Conservation (phyloP, 306 rosid species). For the Hippophae gyantsensis region DNA sequence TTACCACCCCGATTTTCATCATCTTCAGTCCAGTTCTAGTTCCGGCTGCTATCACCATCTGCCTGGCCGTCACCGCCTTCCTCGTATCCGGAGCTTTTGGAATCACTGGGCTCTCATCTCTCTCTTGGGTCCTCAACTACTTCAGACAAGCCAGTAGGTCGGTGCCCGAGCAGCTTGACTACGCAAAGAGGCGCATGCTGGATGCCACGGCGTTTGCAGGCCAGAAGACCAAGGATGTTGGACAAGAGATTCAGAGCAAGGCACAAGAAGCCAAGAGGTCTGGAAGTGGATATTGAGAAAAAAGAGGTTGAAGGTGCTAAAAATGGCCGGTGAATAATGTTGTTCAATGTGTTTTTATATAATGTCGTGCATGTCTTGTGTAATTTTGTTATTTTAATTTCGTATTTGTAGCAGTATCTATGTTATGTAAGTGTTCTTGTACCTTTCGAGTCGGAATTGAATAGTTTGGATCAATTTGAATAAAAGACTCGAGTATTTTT, state of each 20-base stretch:
- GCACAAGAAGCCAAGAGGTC: constrained; percentile 60
- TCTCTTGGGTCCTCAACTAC: constrained; percentile 51
- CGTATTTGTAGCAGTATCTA: too few relatives aligned
- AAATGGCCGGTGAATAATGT: constrained; percentile 11
- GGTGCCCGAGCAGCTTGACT: constrained; percentile 39
- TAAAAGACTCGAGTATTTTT: too few relatives aligned
- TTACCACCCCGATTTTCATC: constrained; percentile 47
- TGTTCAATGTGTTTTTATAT: too few relatives aligned
- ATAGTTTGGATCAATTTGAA: too few relatives aligned
- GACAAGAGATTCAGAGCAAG: constrained; percentile 60
- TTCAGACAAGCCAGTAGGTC: constrained; percentile 19
- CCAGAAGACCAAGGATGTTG: constrained; percentile 74
- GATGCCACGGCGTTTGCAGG: constrained; percentile 48
- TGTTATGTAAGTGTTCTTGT: too few relatives aligned
- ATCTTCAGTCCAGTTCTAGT: constrained; percentile 71
- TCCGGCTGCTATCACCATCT: constrained; percentile 42
- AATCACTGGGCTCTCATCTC: constrained; percentile 47
- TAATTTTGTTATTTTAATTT: too few relatives aligned
- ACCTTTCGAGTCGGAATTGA: too few relatives aligned
- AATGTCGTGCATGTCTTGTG: too few relatives aligned
- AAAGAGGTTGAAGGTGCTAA: not conserved
- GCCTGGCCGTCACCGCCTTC: constrained; percentile 39
- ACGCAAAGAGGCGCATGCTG: constrained; percentile 40
- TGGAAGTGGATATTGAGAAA: constrained; percentile 6
- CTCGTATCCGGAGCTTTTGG: constrained; percentile 50